phyloP scores from a whole-genome alignment of 441 rosid species.

The Corymbia citriodora region DNA sequence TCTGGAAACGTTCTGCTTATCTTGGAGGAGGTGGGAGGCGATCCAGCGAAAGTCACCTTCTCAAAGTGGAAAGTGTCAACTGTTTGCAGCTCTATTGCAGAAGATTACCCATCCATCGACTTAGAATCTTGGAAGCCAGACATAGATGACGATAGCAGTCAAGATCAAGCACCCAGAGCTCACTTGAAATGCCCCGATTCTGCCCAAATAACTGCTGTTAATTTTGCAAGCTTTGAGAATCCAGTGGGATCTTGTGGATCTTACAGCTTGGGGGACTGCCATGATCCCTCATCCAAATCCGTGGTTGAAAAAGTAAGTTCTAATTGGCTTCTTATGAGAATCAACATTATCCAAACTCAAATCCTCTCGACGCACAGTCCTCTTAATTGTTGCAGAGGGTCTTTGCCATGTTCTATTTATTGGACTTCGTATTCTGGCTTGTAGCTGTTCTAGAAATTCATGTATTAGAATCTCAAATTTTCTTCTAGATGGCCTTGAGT shows the following conservation, averaged over 20 bases:
- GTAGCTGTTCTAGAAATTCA: neutral
- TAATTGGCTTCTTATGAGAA: neutral
- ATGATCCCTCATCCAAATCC: constrained; percentile 34
- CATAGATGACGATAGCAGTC: constrained; percentile 4
- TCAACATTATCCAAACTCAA: neutral
- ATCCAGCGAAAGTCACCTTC: constrained; percentile 63
- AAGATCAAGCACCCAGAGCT: constrained; percentile 14
- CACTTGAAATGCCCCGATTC: constrained; percentile 42
- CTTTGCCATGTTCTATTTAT: neutral
- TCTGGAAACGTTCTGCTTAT: constrained; percentile 80
- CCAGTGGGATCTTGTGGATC: constrained; percentile 55
- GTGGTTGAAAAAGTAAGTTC: constrained; percentile 38
- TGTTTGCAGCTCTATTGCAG: constrained; percentile 26
- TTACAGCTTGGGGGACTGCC: constrained; percentile 41
- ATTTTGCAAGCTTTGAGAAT: constrained; percentile 61
- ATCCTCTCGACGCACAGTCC: neutral
- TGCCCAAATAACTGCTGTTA: constrained; percentile 27
- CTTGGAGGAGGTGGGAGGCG: constrained; percentile 91
- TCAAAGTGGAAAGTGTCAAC: constrained; percentile 51
- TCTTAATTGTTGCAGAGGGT: neutral
- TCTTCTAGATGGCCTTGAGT: no score
- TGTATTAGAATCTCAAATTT: neutral
- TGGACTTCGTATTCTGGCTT: neutral
- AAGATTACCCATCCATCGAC: constrained; percentile 30
- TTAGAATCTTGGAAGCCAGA: constrained; percentile 3